These are phyloP conservation scores for Paradendryphiella salina DNA, from an alignment of 2,329 filamentous ascomycete species.

Conservation along the genomic window DNA sequence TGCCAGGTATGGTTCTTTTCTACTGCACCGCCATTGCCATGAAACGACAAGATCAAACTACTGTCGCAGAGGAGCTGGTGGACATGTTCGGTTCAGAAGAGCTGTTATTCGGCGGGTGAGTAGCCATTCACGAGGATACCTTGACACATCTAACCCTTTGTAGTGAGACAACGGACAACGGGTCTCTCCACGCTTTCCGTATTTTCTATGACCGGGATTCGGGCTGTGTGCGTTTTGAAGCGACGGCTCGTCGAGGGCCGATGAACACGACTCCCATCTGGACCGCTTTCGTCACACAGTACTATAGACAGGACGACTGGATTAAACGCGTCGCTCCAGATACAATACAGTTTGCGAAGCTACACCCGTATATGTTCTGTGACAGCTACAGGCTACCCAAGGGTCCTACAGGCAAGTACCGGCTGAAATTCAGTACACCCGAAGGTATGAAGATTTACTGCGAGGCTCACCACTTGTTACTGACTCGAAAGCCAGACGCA, in stretches of 20 bases:
- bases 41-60: constrained; percentile 58
- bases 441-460: constrained; percentile 30
- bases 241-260: constrained; percentile 57
- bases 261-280: constrained; percentile 62
- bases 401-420: constrained; percentile 36
- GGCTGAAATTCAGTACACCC: constrained; percentile 39
- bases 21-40: constrained; percentile 61
- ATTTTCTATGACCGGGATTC: constrained; percentile 58
- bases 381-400: constrained; percentile 51
- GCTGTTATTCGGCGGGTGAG: constrained; percentile 56
- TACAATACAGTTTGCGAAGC: constrained; percentile 54
- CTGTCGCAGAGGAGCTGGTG: constrained; percentile 48
- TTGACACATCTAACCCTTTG: constrained; percentile 14
- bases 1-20: constrained; percentile 59
- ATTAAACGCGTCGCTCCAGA: constrained; percentile 49
- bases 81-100: constrained; percentile 55
- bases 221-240: constrained; percentile 59
- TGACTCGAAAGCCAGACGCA: constrained; percentile 27
- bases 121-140: not conserved
- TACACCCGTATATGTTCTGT: constrained; percentile 59
- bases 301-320: constrained; percentile 54
- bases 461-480: not conserved
- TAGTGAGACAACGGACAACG: constrained; percentile 57
- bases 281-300: constrained; percentile 54
- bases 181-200: constrained; percentile 58